A percentile compares a stretch with the other conserved stretches of the same genome.
Evolutionary conservation across 1,284 basidiomycete genomes (phyloP).

Genomic region (Cutaneotrichosporon cyanovorans): DNA sequence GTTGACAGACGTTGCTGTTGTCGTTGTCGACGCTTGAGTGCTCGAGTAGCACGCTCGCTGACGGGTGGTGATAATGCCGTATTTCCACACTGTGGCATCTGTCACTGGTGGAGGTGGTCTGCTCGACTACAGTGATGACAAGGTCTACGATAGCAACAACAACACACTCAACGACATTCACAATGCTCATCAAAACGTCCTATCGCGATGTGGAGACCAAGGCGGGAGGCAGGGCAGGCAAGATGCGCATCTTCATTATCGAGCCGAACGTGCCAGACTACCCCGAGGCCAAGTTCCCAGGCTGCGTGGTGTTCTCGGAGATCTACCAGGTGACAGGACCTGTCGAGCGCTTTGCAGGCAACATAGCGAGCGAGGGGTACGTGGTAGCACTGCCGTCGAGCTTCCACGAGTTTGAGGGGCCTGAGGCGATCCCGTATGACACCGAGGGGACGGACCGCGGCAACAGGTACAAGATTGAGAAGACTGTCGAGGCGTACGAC

Average conservation of each 20-base stretch:
- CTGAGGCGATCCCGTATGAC: constrained; percentile 79
- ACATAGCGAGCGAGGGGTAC: constrained; percentile 75
- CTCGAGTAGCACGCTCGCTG: neutral
- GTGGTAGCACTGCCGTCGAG: constrained; percentile 40
- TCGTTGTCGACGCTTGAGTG: neutral
- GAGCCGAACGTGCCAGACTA: constrained; percentile 44
- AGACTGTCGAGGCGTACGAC: constrained; percentile 71
- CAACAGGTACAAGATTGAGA: constrained; percentile 86
- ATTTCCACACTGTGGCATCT: constrained; percentile 6
- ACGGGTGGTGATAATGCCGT: neutral
- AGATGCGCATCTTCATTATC: constrained; percentile 58
- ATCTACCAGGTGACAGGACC: constrained; percentile 48
- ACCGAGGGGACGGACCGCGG: constrained; percentile 80
- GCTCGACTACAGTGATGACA: too few relatives aligned
- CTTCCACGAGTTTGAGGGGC: constrained; percentile 85
- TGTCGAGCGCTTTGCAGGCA: constrained; percentile 61
- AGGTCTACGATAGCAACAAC: too few relatives aligned
- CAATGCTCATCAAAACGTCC: constrained; percentile 73
- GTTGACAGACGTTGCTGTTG: neutral
- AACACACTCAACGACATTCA: neutral
- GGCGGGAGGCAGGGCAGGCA: constrained; percentile 54
- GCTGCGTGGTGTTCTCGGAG: constrained; percentile 46
- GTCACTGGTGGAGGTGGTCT: constrained; percentile 1
- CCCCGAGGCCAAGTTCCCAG: constrained; percentile 46
- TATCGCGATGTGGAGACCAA: constrained; percentile 66